These are phyloP conservation scores for Aspergillus olivimuriae DNA, from an alignment of 495 filamentous ascomycete species.

Conservation along the genomic window DNA sequence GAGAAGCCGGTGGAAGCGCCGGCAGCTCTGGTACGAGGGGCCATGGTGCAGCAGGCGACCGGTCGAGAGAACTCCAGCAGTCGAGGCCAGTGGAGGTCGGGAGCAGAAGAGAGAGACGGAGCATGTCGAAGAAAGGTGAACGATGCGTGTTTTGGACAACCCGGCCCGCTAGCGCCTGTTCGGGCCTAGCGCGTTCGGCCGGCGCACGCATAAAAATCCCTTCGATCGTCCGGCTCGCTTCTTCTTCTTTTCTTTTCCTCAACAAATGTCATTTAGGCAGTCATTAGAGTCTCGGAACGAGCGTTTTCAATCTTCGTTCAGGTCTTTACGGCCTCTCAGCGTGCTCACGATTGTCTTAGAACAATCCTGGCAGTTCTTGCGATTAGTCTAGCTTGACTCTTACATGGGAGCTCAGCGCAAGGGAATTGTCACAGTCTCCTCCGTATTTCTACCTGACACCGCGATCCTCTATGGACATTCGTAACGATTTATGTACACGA, in stretches of 20 bases:
- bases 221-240: conserved; percentile 31
- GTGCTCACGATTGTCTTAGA: conserved; percentile 99
- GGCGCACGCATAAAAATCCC: conserved; percentile 18
- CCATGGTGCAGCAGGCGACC: conserved; percentile 24
- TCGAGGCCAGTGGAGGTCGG: background rate
- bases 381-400: conserved; percentile 55
- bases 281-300: conserved; percentile 99
- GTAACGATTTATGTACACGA: conserved; percentile 8
- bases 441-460: too few species aligned
- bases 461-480: background rate
- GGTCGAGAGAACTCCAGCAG: background rate
- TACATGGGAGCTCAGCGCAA: conserved; percentile 47
- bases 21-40: conserved; percentile 17
- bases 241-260: conserved; percentile 51
- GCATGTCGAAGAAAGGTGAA: background rate
- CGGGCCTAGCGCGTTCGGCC: conserved; percentile 22
- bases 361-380: conserved; percentile 57
- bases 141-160: conserved; percentile 26
- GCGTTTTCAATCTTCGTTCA: conserved; percentile 90
- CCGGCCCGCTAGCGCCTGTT: conserved; percentile 25
- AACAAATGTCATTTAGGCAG: conserved; percentile 85
- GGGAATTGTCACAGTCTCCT: conserved; percentile 47
- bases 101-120: background rate
- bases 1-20: conserved; percentile 19
- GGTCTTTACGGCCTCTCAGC: conserved; percentile 77